A percentile compares a stretch with the other conserved stretches of the same genome.
Conservation (phyloP, 768 basidiomycete species). For the Lactifluus subvellereus region DNA sequence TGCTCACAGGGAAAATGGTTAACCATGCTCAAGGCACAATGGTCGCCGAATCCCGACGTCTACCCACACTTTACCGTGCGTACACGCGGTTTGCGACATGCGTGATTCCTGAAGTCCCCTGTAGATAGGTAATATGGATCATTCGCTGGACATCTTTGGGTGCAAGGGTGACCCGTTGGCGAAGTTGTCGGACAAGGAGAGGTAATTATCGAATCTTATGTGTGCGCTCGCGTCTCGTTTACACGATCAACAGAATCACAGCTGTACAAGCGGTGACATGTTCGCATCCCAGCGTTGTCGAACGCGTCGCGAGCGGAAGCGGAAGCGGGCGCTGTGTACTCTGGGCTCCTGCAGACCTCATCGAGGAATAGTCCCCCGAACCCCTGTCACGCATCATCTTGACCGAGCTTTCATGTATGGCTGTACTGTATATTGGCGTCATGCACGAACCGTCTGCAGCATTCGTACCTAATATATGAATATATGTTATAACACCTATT, state of each 20-base stretch:
- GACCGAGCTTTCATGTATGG: not conserved
- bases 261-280: conserved; percentile 90
- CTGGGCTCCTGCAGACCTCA: conserved; percentile 53
- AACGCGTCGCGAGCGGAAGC: conserved; percentile 72
- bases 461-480: not conserved
- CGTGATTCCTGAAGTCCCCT: not conserved
- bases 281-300: conserved; percentile 70
- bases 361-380: not conserved
- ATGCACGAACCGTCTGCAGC: not conserved
- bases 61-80: conserved; percentile 81
- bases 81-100: not conserved
- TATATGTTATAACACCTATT: not conserved
- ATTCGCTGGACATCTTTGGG: conserved; percentile 67
- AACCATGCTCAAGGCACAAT: conserved; percentile 69
- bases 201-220: conserved; percentile 38
- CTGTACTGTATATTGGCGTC: not conserved
- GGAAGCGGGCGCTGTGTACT: conserved; percentile 73
- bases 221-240: not conserved
- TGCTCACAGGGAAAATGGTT: conserved; percentile 71
- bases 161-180: conserved; percentile 71
- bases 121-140: conserved; percentile 75
- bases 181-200: conserved; percentile 47
- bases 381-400: not conserved
- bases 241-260: conserved; percentile 46
- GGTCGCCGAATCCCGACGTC: conserved; percentile 70